A percentile compares a stretch with the other conserved stretches of the same genome.
Evolutionary conservation across 352 stramenopile genomes (phyloP).

Genomic region (Phytophthora sp.): DNA sequence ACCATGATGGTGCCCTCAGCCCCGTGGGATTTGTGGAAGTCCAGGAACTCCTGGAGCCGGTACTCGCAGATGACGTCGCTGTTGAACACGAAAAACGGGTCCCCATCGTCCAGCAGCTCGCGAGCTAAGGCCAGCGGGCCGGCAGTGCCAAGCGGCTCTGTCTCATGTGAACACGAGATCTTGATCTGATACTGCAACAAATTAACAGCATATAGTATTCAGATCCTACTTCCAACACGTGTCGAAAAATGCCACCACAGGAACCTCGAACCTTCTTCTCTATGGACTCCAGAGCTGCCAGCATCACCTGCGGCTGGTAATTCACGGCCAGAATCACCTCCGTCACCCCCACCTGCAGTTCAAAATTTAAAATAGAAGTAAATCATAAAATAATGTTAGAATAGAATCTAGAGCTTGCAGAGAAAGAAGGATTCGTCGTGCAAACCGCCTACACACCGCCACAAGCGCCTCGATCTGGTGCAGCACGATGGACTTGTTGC

Average conservation of each 20-base stretch:
- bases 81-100: slow-evolving; percentile 93
- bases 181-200: slow-evolving; percentile 84
- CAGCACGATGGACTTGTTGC: slow-evolving; percentile 91
- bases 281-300: slow-evolving; percentile 79
- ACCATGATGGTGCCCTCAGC: slow-evolving; percentile 86
- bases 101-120: slow-evolving; percentile 82
- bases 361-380: background rate
- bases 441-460: slow-evolving; percentile 38
- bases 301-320: slow-evolving; percentile 91
- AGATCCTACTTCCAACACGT: slow-evolving; percentile 4
- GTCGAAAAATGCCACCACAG: slow-evolving; percentile 7
- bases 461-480: slow-evolving; percentile 92
- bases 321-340: slow-evolving; percentile 91
- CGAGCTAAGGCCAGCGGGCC: slow-evolving; percentile 83
- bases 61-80: slow-evolving; percentile 91
- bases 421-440: too few relatives aligned
- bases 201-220: slow-evolving; percentile 4
- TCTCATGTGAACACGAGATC: slow-evolving; percentile 90
- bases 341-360: slow-evolving; percentile 79
- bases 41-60: slow-evolving; percentile 74
- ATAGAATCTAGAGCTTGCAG: background rate
- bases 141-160: slow-evolving; percentile 82
- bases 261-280: slow-evolving; percentile 65
- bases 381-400: background rate
- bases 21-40: slow-evolving; percentile 81